A percentile compares a stretch with the other conserved stretches of the same genome.
phyloP scores from a whole-genome alignment of 305 asterid genomes.

The Striga hermonthica region DNA sequence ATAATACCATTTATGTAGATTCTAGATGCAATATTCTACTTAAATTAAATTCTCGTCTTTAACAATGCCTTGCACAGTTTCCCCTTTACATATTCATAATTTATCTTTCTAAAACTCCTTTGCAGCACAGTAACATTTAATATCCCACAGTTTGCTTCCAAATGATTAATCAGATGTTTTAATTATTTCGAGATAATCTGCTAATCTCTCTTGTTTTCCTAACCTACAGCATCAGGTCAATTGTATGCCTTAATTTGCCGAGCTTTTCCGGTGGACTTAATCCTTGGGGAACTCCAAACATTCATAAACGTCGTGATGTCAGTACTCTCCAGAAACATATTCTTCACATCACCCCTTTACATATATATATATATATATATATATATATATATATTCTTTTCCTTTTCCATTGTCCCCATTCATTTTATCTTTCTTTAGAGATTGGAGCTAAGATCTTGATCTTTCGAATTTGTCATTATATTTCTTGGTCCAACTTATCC shows the following conservation, averaged over 20 bases:
- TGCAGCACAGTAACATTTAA: too few species aligned
- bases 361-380: too few species aligned
- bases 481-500: not conserved
- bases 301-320: conserved; percentile 49
- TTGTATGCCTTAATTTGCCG: conserved; percentile 81
- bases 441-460: not conserved
- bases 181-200: too few species aligned
- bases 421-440: not conserved
- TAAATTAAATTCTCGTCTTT: too few species aligned
- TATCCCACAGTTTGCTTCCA: too few species aligned
- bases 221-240: conserved; percentile 70
- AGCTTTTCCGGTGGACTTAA: conserved; percentile 96
- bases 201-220: conserved; percentile 1
- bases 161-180: too few species aligned
- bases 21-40: too few species aligned
- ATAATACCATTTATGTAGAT: too few species aligned
- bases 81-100: too few species aligned
- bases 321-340: conserved; percentile 29
- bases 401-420: not conserved
- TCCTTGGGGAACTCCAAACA: conserved; percentile 92
- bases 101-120: too few species aligned
- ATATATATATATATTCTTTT: not conserved
- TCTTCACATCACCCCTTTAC: not conserved
- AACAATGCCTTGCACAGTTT: too few species aligned
- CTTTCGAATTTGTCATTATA: conserved; percentile 2